Percentiles rank a stretch among this genome's conserved stretches.
Evolutionary conservation across 1,139 yeast genomes (phyloP).

Genomic region (Yarrowia galli): DNA sequence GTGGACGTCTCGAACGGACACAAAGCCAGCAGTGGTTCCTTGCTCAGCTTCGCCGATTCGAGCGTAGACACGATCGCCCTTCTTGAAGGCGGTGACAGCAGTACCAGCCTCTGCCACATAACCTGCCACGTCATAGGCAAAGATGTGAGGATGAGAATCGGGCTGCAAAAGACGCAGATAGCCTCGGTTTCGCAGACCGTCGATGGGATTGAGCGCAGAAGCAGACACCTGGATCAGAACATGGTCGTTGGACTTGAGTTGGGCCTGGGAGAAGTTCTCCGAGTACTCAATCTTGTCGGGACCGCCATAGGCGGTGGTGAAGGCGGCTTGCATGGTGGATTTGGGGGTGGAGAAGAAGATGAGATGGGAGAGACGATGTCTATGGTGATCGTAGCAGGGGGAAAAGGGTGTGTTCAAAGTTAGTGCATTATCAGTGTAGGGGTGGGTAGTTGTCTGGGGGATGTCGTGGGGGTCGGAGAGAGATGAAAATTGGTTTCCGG

Average conservation of each 20-base stretch:
- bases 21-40: slow-evolving; percentile 19
- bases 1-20: not conserved
- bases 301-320: slow-evolving; percentile 23
- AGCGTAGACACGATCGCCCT: slow-evolving; percentile 47
- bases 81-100: slow-evolving; percentile 46
- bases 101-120: slow-evolving; percentile 56
- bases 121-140: slow-evolving; percentile 66
- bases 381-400: not conserved
- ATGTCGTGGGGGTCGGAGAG: not conserved
- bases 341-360: not conserved
- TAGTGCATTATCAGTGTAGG: slow-evolving; percentile 2
- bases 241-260: slow-evolving; percentile 50
- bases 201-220: slow-evolving; percentile 74
- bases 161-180: not conserved
- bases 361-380: not conserved
- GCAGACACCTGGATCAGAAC: slow-evolving; percentile 65
- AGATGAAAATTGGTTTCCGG: not conserved
- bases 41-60: slow-evolving; percentile 16
- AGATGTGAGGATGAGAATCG: slow-evolving; percentile 21
- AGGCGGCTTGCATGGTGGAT: slow-evolving; percentile 29
- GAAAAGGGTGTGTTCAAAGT: not conserved
- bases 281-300: slow-evolving; percentile 19
- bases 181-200: slow-evolving; percentile 46
- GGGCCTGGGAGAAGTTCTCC: slow-evolving; percentile 11
- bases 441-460: not conserved